A percentile compares a stretch with the other conserved stretches of the same genome.
Conservation (phyloP, 2,329 filamentous ascomycete genomes). For the Colletotrichum siamense region DNA sequence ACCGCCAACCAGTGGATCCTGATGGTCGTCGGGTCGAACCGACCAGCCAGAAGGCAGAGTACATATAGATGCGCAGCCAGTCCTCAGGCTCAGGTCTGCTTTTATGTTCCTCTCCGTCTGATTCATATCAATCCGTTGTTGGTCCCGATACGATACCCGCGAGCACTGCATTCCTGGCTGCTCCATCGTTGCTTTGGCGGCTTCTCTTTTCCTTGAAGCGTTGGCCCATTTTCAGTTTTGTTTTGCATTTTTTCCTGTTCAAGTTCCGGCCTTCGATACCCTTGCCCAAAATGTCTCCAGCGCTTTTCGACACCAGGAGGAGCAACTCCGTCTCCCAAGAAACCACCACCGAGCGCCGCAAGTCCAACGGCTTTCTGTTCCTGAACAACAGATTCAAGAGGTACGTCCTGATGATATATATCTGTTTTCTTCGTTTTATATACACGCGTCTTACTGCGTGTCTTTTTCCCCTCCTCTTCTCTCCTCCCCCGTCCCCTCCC, state of each 20-base stretch:
- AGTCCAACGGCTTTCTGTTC: conserved; percentile 20
- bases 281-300: conserved; percentile 14
- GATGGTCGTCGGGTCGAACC: background rate
- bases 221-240: conserved; percentile 1
- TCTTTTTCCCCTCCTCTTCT: background rate
- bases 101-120: background rate
- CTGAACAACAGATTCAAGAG: conserved; percentile 21
- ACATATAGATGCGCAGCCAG: conserved; percentile 13
- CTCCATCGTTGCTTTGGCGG: background rate
- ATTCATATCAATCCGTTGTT: background rate
- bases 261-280: conserved; percentile 17
- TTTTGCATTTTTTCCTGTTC: background rate
- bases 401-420: background rate
- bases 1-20: background rate
- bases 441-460: background rate
- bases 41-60: background rate
- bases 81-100: background rate
- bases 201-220: background rate
- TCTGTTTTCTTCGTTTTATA: background rate
- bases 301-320: conserved; percentile 15
- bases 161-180: background rate
- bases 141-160: background rate
- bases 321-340: background rate
- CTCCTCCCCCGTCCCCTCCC: background rate
- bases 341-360: conserved; percentile 8